Conservation (phyloP, 108 stramenopile species). For the Cylindrotheca fusiformis region DNA sequence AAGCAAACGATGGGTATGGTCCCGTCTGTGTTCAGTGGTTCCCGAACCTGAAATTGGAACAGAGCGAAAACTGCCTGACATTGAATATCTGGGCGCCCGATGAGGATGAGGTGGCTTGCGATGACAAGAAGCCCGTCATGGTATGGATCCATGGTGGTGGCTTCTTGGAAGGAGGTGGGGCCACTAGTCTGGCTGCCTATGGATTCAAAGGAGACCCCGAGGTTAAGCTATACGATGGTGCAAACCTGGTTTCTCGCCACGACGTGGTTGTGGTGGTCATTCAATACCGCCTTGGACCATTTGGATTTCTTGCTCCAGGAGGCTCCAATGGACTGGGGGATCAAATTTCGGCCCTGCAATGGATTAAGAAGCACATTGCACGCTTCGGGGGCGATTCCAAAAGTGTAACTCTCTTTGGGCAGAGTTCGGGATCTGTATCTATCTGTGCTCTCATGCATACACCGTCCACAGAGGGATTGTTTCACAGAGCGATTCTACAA, state of each 20-base stretch:
- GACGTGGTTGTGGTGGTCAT: slow-evolving; percentile 49
- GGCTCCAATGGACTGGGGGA: slow-evolving; percentile 59
- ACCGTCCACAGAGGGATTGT: slow-evolving; percentile 53
- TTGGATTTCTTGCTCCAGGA: slow-evolving; percentile 50
- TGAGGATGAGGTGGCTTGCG: neutral
- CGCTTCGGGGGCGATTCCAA: slow-evolving; percentile 81
- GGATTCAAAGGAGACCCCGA: neutral
- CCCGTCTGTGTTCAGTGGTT: neutral
- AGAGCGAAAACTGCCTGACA: neutral
- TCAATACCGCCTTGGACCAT: slow-evolving; percentile 57
- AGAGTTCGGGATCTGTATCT: slow-evolving; percentile 59
- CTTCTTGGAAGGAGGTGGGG: slow-evolving; percentile 37
- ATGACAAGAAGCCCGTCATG: slow-evolving; percentile 32
- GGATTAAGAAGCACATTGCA: slow-evolving; percentile 70
- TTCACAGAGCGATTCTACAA: slow-evolving; percentile 53
- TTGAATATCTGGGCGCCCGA: neutral
- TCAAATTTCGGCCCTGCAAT: slow-evolving; percentile 66
- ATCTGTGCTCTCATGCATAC: slow-evolving; percentile 59
- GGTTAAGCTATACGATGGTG: slow-evolving; percentile 26
- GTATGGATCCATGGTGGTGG: slow-evolving; percentile 56
- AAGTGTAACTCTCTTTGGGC: slow-evolving; percentile 75
- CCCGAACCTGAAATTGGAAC: neutral
- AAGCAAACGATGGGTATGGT: neutral
- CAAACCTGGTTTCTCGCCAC: slow-evolving; percentile 29
- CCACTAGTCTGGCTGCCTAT: slow-evolving; percentile 9